phyloP scores from a whole-genome alignment of 768 basidiomycete species.

The Boletus pseudopeckii region DNA sequence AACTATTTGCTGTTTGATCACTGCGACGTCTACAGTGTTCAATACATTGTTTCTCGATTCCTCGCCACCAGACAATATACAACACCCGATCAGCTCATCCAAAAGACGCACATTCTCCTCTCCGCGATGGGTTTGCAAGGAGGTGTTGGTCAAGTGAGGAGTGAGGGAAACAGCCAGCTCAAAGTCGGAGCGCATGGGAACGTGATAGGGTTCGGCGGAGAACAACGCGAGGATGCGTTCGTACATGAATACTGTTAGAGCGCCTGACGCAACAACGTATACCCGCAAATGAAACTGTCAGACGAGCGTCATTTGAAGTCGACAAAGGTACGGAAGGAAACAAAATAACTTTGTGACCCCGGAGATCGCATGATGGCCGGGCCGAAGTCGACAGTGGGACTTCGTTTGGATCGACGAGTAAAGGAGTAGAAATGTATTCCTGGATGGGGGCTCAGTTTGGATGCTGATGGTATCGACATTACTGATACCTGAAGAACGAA shows the following conservation, averaged over 20 bases:
- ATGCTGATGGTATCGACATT: constrained; percentile 3
- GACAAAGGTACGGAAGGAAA: neutral
- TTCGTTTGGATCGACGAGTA: constrained; percentile 72
- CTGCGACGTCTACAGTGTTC: constrained; percentile 37
- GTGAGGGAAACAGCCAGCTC: constrained; percentile 38
- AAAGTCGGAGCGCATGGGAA: constrained; percentile 38
- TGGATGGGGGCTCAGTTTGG: constrained; percentile 30
- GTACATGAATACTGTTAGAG: constrained; percentile 77
- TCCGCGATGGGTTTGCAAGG: constrained; percentile 65
- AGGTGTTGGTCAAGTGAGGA: constrained; percentile 91
- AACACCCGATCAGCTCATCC: constrained; percentile 72
- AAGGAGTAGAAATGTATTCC: constrained; percentile 82
- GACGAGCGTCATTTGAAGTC: constrained; percentile 9
- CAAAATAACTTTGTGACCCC: constrained; percentile 58
- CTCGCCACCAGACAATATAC: constrained; percentile 39
- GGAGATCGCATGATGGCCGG: constrained; percentile 23
- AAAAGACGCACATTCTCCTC: constrained; percentile 75
- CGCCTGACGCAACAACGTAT: constrained; percentile 78
- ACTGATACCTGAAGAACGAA: constrained; percentile 86
- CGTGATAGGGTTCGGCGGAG: constrained; percentile 65
- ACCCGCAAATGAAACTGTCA: constrained; percentile 88
- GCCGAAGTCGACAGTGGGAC: constrained; percentile 23
- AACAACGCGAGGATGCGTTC: constrained; percentile 85
- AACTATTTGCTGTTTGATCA: constrained; percentile 60
- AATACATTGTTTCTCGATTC: constrained; percentile 22